Evolutionary conservation across 2,329 filamentous ascomycete species (phyloP), one percentile per base, ranked within the genome.

Genomic region (Diaporthe longicolla): DNA sequence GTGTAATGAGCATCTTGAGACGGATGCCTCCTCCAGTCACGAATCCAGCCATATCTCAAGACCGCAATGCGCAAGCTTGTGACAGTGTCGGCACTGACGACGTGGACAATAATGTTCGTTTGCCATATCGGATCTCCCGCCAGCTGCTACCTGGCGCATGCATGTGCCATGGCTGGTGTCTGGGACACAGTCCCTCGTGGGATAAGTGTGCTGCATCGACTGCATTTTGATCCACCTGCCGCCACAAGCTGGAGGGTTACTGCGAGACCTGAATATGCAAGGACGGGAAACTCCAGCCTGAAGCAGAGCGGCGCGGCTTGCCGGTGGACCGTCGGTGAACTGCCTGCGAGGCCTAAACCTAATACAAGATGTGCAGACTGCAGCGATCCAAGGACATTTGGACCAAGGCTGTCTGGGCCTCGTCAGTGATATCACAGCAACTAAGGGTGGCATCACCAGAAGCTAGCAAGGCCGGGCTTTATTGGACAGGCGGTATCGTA

Each of bases 21-120:
- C 32, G 71, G 68, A 29, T 40, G 26, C 50, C 45, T 57, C 37
- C 26, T 65, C 72, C 72, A 73, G 45, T 73, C 71, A 58, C 11
- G n/a, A 32, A n/a, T 37, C 54, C 43, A 68, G 35, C 24, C 68
- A 43, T 71, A 69, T 72, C 74, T 73, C 32, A 13, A 43, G 29
- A 55, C 26, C 26, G 24, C 17, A 26, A 29, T 13, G 61, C 43
- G 24, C 37, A 45, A 57, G 35, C 26, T 43, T 72, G 48, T 71
- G 71, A 66, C 40, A 52, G 55, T 52, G 40, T 52, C 48, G 29
- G 37, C 50, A 29, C 32, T 71, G 69, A 15, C 57, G 57, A 13
- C 45, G 58, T 32, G 35, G 50, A 32, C 24, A 55, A 54, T 17
- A 11, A 17, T 17, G 43, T 19, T 57, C 57, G 19, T 35, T 24